phyloP scores from a whole-genome alignment of 345 rosid species.

The Salix brachista region DNA sequence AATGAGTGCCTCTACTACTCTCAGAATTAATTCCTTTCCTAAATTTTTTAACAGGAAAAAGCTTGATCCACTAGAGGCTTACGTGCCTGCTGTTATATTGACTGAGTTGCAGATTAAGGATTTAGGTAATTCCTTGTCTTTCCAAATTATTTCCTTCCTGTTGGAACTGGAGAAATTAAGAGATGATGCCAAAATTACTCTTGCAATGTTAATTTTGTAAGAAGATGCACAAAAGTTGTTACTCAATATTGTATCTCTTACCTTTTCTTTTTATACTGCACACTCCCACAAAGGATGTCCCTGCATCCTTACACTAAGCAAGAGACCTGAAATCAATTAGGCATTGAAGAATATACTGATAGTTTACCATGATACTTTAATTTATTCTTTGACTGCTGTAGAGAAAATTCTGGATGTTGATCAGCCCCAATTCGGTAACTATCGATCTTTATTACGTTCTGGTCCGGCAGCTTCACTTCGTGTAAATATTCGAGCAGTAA shows the following conservation, averaged over 20 bases:
- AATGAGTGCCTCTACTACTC: no score
- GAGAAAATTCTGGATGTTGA: slow-evolving; percentile 51
- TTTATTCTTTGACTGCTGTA: slow-evolving; percentile 20
- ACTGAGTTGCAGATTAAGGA: slow-evolving; percentile 68
- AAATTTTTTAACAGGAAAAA: slow-evolving; percentile 48
- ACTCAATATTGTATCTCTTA: no score
- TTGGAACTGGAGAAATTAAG: no score
- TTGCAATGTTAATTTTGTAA: no score
- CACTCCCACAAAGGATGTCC: neutral
- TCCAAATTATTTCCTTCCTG: neutral
- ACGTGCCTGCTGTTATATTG: slow-evolving; percentile 74
- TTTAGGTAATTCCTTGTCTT: slow-evolving; percentile 41
- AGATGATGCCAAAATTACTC: no score
- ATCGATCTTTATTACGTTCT: slow-evolving; percentile 55
- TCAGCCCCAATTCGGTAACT: slow-evolving; percentile 51
- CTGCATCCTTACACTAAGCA: neutral
- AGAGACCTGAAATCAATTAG: slow-evolving; percentile 1
- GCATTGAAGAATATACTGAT: neutral
- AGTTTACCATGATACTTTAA: neutral
- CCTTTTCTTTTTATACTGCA: neutral
- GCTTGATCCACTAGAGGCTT: slow-evolving; percentile 78
- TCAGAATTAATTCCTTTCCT: no score
- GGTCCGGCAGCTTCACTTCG: slow-evolving; percentile 86
- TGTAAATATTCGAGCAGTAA: slow-evolving; percentile 70
- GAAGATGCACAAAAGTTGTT: neutral